phyloP scores from a whole-genome alignment of 306 rosid species.

The Cicer yamashitae region DNA sequence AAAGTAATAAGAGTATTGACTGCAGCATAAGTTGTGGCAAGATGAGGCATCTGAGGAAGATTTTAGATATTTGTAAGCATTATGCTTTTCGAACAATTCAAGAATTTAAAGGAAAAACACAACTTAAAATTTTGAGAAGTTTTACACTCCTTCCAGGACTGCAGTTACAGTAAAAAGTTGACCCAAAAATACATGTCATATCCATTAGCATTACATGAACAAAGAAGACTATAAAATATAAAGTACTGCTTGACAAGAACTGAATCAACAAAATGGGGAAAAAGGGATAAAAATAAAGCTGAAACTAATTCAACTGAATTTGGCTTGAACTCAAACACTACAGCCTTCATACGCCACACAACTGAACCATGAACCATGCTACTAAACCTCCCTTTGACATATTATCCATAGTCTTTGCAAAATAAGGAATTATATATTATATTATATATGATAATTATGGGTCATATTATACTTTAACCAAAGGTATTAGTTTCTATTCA shows the following conservation, averaged over 20 bases:
- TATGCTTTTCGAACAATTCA: slow-evolving; percentile 12
- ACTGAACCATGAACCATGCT: background rate
- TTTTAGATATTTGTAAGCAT: slow-evolving; percentile 30
- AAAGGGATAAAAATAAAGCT: background rate
- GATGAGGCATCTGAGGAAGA: slow-evolving; percentile 86
- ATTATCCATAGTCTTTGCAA: background rate
- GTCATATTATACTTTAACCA: slow-evolving; percentile 11
- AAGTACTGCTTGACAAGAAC: background rate
- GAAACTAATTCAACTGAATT: slow-evolving; percentile 22
- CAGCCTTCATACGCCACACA: background rate
- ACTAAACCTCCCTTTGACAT: background rate
- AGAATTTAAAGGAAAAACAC: slow-evolving; percentile 17
- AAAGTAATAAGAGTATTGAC: slow-evolving; percentile 83
- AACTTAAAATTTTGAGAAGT: slow-evolving; percentile 3
- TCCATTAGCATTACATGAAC: background rate
- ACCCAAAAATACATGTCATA: slow-evolving; percentile 17
- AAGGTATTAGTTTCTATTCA: slow-evolving; percentile 11
- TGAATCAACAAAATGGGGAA: background rate
- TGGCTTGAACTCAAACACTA: slow-evolving; percentile 25
- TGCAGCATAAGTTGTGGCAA: slow-evolving; percentile 96
- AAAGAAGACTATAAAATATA: background rate
- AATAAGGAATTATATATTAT: background rate
- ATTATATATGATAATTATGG: slow-evolving; percentile 1
- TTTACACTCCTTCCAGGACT: slow-evolving; percentile 11
- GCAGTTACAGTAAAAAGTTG: slow-evolving; percentile 4